These are phyloP conservation scores for Apiospora hydei DNA, from an alignment of 2,329 filamentous ascomycete species.

Conservation along the genomic window DNA sequence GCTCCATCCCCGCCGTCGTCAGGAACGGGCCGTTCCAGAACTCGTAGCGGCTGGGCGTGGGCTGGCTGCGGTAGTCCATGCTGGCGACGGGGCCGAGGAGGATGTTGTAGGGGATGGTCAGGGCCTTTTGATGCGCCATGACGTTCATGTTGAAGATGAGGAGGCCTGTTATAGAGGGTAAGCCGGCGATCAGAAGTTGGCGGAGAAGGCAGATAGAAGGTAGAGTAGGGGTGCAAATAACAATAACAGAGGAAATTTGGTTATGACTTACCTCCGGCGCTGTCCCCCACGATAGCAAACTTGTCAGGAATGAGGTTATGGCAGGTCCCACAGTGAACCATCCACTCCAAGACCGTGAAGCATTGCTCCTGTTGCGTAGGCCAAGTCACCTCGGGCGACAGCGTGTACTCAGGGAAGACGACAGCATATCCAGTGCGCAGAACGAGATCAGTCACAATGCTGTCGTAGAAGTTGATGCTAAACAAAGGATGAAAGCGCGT, in stretches of 20 bases:
- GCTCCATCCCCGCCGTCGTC: background rate
- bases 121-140: background rate
- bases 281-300: background rate
- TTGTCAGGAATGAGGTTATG: background rate
- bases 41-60: background rate
- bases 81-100: background rate
- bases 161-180: background rate
- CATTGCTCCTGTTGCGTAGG: background rate
- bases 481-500: background rate
- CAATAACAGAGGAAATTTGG: background rate
- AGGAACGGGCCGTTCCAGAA: background rate
- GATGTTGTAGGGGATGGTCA: background rate
- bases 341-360: background rate
- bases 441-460: background rate
- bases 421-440: background rate
- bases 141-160: background rate
- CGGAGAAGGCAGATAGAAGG: background rate
- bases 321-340: background rate
- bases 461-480: background rate
- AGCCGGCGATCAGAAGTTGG: background rate
- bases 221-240: background rate
- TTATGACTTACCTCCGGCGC: conserved; percentile 1
- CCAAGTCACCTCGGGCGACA: background rate
- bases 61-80: background rate
- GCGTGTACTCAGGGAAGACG: background rate